Percentiles rank a stretch among this genome's conserved stretches.
Conservation (phyloP, 176 grass and related monocot genomes). For the Hsuehochloa calcarea region DNA sequence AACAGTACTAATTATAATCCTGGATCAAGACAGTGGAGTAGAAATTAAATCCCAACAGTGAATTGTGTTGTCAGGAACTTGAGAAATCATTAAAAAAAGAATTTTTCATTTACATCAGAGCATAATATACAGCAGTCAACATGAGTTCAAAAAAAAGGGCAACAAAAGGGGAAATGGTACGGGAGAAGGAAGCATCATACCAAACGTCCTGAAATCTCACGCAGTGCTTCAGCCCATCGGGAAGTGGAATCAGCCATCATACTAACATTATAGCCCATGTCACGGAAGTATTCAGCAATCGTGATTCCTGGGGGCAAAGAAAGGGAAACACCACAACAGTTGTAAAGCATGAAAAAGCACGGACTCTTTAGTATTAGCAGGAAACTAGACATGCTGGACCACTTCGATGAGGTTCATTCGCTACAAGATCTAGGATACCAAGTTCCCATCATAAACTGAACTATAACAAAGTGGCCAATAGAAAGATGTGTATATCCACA, state of each 20-base stretch:
- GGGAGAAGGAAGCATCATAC: constrained; percentile 17
- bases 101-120: no score
- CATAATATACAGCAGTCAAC: not conserved
- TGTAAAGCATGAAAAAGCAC: not conserved
- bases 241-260: constrained; percentile 95
- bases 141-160: not conserved
- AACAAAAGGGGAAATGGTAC: constrained; percentile 7
- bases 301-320: constrained; percentile 56
- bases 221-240: constrained; percentile 77
- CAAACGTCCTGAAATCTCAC: constrained; percentile 65
- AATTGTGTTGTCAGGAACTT: constrained; percentile 47
- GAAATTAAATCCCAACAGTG: not conserved
- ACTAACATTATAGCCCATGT: constrained; percentile 95
- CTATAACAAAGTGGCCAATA: not conserved
- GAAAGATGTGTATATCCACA: not conserved
- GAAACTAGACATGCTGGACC: not conserved
- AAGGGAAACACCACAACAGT: not conserved
- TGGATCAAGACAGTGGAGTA: not conserved
- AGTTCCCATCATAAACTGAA: not conserved
- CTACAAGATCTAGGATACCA: constrained; percentile 3
- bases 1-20: not conserved
- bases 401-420: not conserved
- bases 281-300: constrained; percentile 85
- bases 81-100: no score
- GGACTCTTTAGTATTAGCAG: not conserved